Evolutionary conservation across 2,329 filamentous ascomycete genomes (phyloP).

Genomic region (Apiospora pterosperma): DNA sequence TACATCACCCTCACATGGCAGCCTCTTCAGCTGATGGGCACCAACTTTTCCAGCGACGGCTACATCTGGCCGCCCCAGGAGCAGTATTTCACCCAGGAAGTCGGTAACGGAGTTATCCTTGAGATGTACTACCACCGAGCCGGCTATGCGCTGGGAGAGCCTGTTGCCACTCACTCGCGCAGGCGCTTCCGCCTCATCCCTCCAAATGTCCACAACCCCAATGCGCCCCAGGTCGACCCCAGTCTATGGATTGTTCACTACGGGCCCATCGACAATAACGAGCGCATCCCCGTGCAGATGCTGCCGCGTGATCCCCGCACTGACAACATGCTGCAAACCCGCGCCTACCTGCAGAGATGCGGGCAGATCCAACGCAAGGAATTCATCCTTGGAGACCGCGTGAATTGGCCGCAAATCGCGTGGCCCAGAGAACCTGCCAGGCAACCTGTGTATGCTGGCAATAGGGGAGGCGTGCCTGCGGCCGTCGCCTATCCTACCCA

Average conservation of each 20-base stretch:
- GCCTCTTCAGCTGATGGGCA: constrained; percentile 65
- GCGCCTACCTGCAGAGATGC: constrained; percentile 65
- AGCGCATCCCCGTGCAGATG: constrained; percentile 66
- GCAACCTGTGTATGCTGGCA: constrained; percentile 49
- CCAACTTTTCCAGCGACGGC: constrained; percentile 83
- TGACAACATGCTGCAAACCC: constrained; percentile 57
- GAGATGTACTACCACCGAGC: constrained; percentile 82
- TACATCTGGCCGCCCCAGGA: constrained; percentile 88
- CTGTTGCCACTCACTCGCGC: constrained; percentile 71
- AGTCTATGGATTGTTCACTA: constrained; percentile 93
- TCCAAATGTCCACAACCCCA: constrained; percentile 66
- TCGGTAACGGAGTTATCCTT: constrained; percentile 65
- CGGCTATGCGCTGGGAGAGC: constrained; percentile 76
- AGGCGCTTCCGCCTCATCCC: constrained; percentile 81
- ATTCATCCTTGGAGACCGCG: constrained; percentile 87
- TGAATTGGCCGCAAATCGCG: constrained; percentile 84
- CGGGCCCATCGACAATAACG: constrained; percentile 68
- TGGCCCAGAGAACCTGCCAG: constrained; percentile 55
- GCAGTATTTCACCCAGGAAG: constrained; percentile 69
- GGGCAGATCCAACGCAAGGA: constrained; percentile 86
- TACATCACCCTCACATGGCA: constrained; percentile 88
- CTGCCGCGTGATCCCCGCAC: constrained; percentile 62
- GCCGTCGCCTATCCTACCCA: constrained; percentile 61
- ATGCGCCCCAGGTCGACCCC: constrained; percentile 69
- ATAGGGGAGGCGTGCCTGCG: constrained; percentile 51